A percentile compares a stretch with the other conserved stretches of the same genome.
Conservation (phyloP, 495 filamentous ascomycete genomes). For the Penicillium taxi region DNA sequence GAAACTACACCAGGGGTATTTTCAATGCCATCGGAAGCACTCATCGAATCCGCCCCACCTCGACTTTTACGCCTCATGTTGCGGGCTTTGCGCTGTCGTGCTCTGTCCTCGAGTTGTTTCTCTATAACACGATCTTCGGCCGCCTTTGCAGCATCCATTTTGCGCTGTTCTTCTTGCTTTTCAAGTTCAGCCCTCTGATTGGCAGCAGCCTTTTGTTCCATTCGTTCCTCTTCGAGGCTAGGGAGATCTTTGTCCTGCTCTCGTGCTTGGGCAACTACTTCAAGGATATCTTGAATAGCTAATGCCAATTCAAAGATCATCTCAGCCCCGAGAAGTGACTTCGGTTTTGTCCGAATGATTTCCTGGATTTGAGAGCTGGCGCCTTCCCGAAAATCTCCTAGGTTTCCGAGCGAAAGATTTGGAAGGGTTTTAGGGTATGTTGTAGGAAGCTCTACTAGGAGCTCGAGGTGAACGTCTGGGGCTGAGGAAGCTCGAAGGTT, state of each 20-base stretch:
- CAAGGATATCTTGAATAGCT: slow-evolving; percentile 76
- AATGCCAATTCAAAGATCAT: slow-evolving; percentile 88
- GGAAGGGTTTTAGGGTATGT: slow-evolving; percentile 90
- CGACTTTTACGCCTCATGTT: slow-evolving; percentile 32
- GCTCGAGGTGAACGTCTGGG: slow-evolving; percentile 51
- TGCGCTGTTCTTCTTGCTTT: slow-evolving; percentile 43
- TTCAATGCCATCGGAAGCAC: slow-evolving; percentile 25
- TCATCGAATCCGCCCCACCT: slow-evolving; percentile 25
- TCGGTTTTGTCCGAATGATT: slow-evolving; percentile 61
- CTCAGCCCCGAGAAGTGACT: slow-evolving; percentile 62
- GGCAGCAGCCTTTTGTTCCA: slow-evolving; percentile 53
- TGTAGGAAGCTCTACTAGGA: slow-evolving; percentile 69
- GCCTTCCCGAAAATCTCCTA: slow-evolving; percentile 54
- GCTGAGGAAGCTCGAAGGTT: slow-evolving; percentile 64
- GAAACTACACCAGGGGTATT: slow-evolving; percentile 43
- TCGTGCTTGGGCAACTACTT: slow-evolving; percentile 71
- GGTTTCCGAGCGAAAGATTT: slow-evolving; percentile 56
- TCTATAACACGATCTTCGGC: slow-evolving; percentile 72
- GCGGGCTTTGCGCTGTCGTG: slow-evolving; percentile 41
- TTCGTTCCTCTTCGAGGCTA: slow-evolving; percentile 84
- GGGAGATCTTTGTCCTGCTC: slow-evolving; percentile 66
- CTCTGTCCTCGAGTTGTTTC: slow-evolving; percentile 68
- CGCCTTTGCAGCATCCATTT: slow-evolving; percentile 47
- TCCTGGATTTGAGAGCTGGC: slow-evolving; percentile 60
- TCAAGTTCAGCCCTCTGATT: slow-evolving; percentile 46